Evolutionary conservation across 345 rosid species (phyloP).

Genomic region (Eucalyptus albens): DNA sequence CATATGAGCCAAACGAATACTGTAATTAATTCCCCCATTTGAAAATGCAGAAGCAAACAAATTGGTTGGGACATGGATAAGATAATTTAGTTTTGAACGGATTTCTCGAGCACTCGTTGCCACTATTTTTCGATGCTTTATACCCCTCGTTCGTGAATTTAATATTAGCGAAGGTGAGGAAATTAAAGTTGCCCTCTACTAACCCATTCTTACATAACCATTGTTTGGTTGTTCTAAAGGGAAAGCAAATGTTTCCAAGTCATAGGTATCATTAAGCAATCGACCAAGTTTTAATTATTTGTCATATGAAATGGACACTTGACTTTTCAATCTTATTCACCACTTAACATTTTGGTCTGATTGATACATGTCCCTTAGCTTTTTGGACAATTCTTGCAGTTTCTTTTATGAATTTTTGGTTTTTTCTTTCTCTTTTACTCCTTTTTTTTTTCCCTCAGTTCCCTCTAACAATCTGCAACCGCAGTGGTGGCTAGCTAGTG

Average conservation of each 20-base stretch:
- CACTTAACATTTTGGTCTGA: neutral
- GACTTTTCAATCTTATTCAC: neutral
- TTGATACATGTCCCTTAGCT: neutral
- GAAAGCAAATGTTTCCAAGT: neutral
- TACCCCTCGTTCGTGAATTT: neutral
- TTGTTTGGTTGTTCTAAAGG: neutral
- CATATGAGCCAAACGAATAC: neutral
- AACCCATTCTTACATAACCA: neutral
- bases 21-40: neutral
- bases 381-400: neutral
- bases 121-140: neutral
- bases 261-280: neutral
- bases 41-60: neutral
- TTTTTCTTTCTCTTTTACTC: neutral
- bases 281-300: neutral
- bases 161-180: neutral
- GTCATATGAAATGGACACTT: neutral
- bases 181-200: neutral
- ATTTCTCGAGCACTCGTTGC: neutral
- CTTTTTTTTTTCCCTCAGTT: neutral
- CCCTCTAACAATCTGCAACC: neutral
- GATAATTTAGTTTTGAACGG: neutral
- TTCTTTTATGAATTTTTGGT: neutral
- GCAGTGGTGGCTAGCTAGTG: neutral
- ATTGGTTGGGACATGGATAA: neutral